Base-by-base conservation (phyloP, 257 asterid genomes). In the Scutellaria barbata region DNA sequence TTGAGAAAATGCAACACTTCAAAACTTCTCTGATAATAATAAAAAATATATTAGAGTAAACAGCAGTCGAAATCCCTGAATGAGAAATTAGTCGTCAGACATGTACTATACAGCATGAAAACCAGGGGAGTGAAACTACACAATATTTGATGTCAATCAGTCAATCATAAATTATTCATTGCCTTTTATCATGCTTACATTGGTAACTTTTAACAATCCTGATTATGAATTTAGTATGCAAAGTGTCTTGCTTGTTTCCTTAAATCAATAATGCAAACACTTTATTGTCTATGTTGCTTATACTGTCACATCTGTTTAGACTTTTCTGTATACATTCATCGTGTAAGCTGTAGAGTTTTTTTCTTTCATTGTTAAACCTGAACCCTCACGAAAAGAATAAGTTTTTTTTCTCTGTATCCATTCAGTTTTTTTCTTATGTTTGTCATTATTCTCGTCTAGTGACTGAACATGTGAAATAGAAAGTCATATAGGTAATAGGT, bases 361-460 rank as follows among this genome's bases (percentile, higher is more conserved):
- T 22, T 8, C 64, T 17, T 55, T 22, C 66, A n/a, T 46, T 9
- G n/a, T 46, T 45, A 45, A 14, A 62, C 12, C 52, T 5, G 12
- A 3, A 18, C 51, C 9, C 39, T 30, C 35, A 2, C 4, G 3
- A 30, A 1, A 30, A 30, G 35, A 30, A 30, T 30, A 30, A 1
- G 35, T 30, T 30, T 30, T 30, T 20, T 30, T 30, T 30, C 35
- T 1, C 30, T 25, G 30, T 25, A 3, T 30, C 5, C 35, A 30
- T 30, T 30, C 35, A 30, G 35, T 30, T 30, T 30, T 30, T 35
- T 47, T 48, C 60, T 16, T 47, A 14, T 59, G 13, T 33, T 69
- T 20, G 37, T 33, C 51, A 74, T 47, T 45, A 57, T 43, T 57
- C 52, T 74, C 52, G 57, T 50, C 41, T 35, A 7, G 39, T n/a